Evolutionary conservation across 352 stramenopile species (phyloP).

Genomic region (Pythium apleroticum): DNA sequence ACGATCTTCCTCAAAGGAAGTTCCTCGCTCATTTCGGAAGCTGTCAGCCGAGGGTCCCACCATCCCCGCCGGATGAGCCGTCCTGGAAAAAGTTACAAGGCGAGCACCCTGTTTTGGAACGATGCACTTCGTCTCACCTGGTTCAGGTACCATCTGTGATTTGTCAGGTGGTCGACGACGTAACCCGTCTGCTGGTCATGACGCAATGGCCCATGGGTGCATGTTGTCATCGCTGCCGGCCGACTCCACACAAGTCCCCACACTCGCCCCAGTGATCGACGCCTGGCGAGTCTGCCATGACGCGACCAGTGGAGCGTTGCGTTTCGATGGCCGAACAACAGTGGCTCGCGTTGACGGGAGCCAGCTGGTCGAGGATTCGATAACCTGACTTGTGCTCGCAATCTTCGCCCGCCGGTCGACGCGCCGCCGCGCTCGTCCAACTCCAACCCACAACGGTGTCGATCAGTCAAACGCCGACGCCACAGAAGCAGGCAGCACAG

Average conservation of each 20-base stretch:
- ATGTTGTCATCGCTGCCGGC: conserved; percentile 9
- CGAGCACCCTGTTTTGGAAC: not conserved
- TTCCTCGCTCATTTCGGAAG: too few relatives aligned
- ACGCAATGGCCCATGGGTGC: conserved; percentile 2
- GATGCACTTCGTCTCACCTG: not conserved
- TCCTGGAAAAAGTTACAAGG: not conserved
- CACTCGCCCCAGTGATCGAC: not conserved
- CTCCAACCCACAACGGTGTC: conserved; percentile 2
- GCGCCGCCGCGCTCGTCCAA: not conserved
- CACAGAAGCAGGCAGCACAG: too few relatives aligned
- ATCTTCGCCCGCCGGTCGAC: conserved; percentile 2
- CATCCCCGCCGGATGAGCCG: not conserved
- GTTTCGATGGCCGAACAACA: conserved; percentile 21
- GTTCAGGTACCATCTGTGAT: conserved; percentile 1
- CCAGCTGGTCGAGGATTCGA: conserved; percentile 24
- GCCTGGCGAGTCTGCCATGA: not conserved
- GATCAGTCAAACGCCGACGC: not conserved
- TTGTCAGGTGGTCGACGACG: conserved; percentile 17
- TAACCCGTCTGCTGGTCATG: not conserved
- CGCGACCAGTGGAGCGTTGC: conserved; percentile 1
- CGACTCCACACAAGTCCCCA: not conserved
- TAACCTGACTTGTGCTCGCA: conserved; percentile 21
- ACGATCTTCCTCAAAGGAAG: too few relatives aligned
- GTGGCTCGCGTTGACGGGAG: not conserved
- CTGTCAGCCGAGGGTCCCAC: too few relatives aligned